Evolutionary conservation across 75 land plant species (phyloP).

Genomic region (Selaginella tamariscina): DNA sequence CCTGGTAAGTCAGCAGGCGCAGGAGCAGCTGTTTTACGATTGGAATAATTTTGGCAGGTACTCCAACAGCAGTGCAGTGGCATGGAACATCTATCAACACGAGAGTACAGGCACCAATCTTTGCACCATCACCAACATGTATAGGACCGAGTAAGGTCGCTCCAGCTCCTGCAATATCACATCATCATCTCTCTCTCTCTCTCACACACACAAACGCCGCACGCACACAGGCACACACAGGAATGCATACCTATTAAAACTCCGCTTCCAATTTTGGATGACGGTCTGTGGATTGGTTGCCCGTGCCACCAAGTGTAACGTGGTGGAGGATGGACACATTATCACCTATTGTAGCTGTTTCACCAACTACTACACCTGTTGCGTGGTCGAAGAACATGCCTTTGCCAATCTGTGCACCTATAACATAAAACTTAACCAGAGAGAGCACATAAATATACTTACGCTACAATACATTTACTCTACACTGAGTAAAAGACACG

Average conservation of each 20-base stretch:
- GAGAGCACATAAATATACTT: too few relatives aligned
- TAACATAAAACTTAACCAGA: not conserved
- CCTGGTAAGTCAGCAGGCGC: constrained; percentile 36
- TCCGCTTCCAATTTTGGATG: constrained; percentile 74
- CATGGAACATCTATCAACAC: constrained; percentile 60
- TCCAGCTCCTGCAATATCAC: constrained; percentile 38
- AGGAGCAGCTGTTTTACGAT: constrained; percentile 32
- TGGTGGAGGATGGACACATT: constrained; percentile 60
- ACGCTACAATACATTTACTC: too few relatives aligned
- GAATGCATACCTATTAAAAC: constrained; percentile 14
- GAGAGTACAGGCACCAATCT: constrained; percentile 67
- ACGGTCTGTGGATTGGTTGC: constrained; percentile 41
- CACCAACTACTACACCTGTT: constrained; percentile 73
- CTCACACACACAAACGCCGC: not conserved
- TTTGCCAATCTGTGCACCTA: constrained; percentile 41
- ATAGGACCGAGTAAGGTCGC: constrained; percentile 57
- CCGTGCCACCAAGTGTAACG: constrained; percentile 75
- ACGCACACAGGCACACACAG: not conserved
- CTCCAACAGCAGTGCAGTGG: constrained; percentile 63
- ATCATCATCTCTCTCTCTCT: not conserved
- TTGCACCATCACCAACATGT: constrained; percentile 58
- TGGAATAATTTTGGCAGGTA: constrained; percentile 53
- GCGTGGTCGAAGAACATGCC: constrained; percentile 71
- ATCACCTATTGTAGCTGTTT: constrained; percentile 70
- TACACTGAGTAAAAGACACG: too few relatives aligned